Evolutionary conservation across 257 asterid species (phyloP), one percentile per base, ranked within the genome.

Genomic region (Nyctanthes arbortristis): DNA sequence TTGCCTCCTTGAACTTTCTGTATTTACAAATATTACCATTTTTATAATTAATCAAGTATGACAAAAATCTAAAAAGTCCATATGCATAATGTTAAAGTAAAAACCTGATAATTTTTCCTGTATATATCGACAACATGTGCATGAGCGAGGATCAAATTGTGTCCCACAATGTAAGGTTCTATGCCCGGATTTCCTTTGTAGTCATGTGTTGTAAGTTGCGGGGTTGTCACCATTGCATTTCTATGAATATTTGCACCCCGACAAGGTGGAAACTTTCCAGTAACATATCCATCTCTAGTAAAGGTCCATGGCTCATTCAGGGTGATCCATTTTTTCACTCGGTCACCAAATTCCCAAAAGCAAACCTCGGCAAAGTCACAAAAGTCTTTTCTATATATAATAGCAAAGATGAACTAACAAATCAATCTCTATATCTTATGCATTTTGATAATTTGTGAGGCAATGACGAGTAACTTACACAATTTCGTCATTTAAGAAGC

Each of bases 301-400:
- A 49, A 80, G 0, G 63, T 63, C 74, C 73, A 72, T n/a, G 88
- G 73, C 71, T 83, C 88, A 39, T 83, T 80, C 43, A 80, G 2
- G 2, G 85, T 83, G 28, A 69, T 49, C 85, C 88, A 83, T 1
- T 75, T 8, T 10, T 83, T 80, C 37, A 83, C 83, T 9, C 83
- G 63, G 20, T 83, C 83, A 0, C 85, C 88, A 31, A 83, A 83
- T 54, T 77, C 80, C 83, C 79, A 68, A 34, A 80, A 80, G 45
- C 88, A 83, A 3, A 75, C 7, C 7, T 83, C 81, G 0, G 66
- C 88, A 18, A 24, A 83, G 7, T 80, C 85, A 0, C 59, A 61
- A 30, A 68, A 83, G 34, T 83, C 83, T 1, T 66, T 10, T 67
- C 83, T 79, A 66, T 25, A 47, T 1, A 20, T 7, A 52, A 22